Evolutionary conservation across 495 filamentous ascomycete genomes (phyloP), one percentile per base, ranked within the genome.

Genomic region (Platismatia glauca): DNA sequence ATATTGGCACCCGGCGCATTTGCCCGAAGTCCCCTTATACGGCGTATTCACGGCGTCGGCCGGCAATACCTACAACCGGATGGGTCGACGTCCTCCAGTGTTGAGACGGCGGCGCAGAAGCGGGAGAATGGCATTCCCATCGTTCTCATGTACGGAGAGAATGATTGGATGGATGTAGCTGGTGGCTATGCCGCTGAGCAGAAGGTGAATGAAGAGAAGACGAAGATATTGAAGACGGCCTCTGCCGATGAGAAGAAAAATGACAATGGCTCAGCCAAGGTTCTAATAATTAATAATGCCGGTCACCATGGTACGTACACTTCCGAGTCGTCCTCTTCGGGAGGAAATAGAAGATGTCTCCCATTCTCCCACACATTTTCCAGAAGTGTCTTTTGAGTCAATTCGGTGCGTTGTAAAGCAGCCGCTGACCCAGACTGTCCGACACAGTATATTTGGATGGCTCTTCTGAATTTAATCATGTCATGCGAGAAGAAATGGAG

Each of bases 81-180:
- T 58, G 64, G 73, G 12, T 68, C 71, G 13, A 37, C 57, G 59
- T 58, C 64, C 64, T 58, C 59, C 33, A 70, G 38, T 65, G 64
- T 62, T 53, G 62, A 68, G 66, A 18, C 72, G 68, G 24, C 58
- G 58, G 60, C 60, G 1, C 67, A 75, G 56, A 67, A 66, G 50
- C 77, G 82, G 11, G 90, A 95, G 69, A 87, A 81, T 4, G 93
- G 92, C 6, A 77, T 91, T 58, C 94, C 94, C 0, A 78, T 96
- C 37, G 82, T 97, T 15, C 82, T 97, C 68, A 89, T 97, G 86
- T 98, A 98, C 69, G 94, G 94, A 60, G 91, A 96, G 68, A 84
- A 91, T 68, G 94, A 98, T 77, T 98, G 94, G 94, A 97, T 98
- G 94, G 95, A 97, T 68, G 84, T 93, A 16, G 82, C 82, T 0